These are phyloP conservation scores for Dianthus caryophyllus DNA, from an alignment of 148 eudicot species.

Conservation along the genomic window DNA sequence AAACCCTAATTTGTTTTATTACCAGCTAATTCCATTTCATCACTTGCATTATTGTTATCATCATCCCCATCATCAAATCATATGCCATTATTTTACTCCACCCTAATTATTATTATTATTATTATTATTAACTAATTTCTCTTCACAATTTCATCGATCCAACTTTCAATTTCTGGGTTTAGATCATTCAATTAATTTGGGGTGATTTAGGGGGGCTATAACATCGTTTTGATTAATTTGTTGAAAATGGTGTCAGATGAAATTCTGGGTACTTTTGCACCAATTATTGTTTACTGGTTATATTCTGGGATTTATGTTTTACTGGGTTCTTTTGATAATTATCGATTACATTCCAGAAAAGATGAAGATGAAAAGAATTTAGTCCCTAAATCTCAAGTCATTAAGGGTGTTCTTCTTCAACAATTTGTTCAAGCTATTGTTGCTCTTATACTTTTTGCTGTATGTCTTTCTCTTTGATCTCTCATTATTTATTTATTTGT, in stretches of 20 bases:
- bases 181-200: conserved; percentile 2
- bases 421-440: conserved; percentile 69
- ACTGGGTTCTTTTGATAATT: conserved; percentile 47
- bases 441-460: conserved; percentile 60
- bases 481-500: neutral
- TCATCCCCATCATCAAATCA: neutral
- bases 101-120: too few relatives aligned
- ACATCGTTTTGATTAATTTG: neutral
- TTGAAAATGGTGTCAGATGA: conserved; percentile 58
- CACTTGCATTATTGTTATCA: neutral
- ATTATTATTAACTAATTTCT: conserved; percentile 15
- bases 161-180: neutral
- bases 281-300: conserved; percentile 74
- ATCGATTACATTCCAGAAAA: conserved; percentile 58
- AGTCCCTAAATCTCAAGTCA: conserved; percentile 52
- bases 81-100: too few relatives aligned
- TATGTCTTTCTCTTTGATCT: conserved; percentile 25
- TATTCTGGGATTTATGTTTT: conserved; percentile 65
- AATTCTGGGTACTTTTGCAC: conserved; percentile 67
- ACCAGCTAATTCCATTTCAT: neutral
- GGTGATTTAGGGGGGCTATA: neutral
- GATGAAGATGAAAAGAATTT: conserved; percentile 84
- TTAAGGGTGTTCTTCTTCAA: conserved; percentile 82
- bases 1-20: conserved; percentile 21
- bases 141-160: conserved; percentile 17